Evolutionary conservation across 768 basidiomycete species (phyloP).

Genomic region (Rickenella mellea): DNA sequence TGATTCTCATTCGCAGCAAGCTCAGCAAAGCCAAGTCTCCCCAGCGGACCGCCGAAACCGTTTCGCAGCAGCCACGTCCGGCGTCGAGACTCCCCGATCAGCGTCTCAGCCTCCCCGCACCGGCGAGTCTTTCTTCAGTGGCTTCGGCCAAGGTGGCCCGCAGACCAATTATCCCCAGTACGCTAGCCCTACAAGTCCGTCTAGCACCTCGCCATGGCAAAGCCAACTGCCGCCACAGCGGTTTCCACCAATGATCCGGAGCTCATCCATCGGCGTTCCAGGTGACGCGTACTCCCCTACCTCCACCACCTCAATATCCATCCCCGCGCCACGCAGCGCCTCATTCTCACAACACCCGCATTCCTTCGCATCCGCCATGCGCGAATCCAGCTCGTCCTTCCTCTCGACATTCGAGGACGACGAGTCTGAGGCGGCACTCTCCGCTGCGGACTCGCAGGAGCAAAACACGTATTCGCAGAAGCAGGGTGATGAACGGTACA

Average conservation of each 20-base stretch:
- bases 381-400: constrained; percentile 46
- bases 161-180: constrained; percentile 1
- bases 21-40: too few relatives aligned
- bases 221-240: neutral
- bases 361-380: constrained; percentile 54
- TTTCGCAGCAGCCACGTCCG: neutral
- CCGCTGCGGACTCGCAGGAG: constrained; percentile 36
- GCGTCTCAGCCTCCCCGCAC: constrained; percentile 62
- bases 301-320: neutral
- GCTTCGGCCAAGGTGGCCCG: neutral
- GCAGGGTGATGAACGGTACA: constrained; percentile 29
- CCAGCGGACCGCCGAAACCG: neutral
- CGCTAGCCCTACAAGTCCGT: neutral
- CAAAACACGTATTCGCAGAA: neutral
- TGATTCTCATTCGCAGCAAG: too few relatives aligned
- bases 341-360: neutral
- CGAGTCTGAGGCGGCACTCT: constrained; percentile 51
- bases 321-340: neutral
- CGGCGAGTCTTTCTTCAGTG: constrained; percentile 32
- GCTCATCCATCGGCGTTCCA: neutral
- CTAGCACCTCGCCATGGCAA: neutral
- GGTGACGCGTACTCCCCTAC: constrained; percentile 2
- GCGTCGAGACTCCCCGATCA: constrained; percentile 13
- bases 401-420: constrained; percentile 78
- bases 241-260: neutral